Evolutionary conservation across 2,329 filamentous ascomycete species (phyloP), one percentile per base, ranked within the genome.

Genomic region (Fusarium aywerte): DNA sequence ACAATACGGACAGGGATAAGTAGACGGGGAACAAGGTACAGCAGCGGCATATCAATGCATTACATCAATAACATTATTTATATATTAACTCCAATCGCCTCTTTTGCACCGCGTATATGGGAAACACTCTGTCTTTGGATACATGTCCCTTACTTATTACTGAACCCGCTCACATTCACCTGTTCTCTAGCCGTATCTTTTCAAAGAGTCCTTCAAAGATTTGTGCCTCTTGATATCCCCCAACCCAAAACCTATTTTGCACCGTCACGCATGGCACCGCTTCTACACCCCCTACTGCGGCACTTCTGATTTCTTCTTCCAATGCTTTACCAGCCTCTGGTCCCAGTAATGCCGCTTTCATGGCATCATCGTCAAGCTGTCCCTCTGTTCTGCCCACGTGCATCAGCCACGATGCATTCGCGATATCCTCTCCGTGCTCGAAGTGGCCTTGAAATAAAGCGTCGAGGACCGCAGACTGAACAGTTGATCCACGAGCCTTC

Each of bases 231-330:
- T 94, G 90, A 55, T 89, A 91, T 1, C 92, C 92, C 10, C 89
- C 88, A 18, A 95, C 82, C 66, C 89, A 84, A 76, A 87, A 93
- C 72, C 81, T 81, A 2, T 84, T 87, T 73, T 93, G 90, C 49
- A 95, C 84, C 3, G 88, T 88, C 72, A 92, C 92, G 69, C 90
- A 89, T 16, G 92, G 91, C 68, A 94, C 91, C 0, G 91, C 91
- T 57, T 82, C 82, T 52, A 94, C 78, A 8, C 76, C 77, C 6
- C 70, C 65, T 12, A 69, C 62, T 23, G 70, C 69, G 39, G 78
- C 76, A 9, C 44, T 63, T 40, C 71, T 53, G 2, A 75, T 76
- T 57, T 77, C 73, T 9, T 69, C 69, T 58, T 80, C 77, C 15
- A 80, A 68, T 10, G 61, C 45, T 12, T 66, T 52, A 3, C 68